Conservation (phyloP, 2,329 filamentous ascomycete genomes). For the Fonsecaea monophora region DNA sequence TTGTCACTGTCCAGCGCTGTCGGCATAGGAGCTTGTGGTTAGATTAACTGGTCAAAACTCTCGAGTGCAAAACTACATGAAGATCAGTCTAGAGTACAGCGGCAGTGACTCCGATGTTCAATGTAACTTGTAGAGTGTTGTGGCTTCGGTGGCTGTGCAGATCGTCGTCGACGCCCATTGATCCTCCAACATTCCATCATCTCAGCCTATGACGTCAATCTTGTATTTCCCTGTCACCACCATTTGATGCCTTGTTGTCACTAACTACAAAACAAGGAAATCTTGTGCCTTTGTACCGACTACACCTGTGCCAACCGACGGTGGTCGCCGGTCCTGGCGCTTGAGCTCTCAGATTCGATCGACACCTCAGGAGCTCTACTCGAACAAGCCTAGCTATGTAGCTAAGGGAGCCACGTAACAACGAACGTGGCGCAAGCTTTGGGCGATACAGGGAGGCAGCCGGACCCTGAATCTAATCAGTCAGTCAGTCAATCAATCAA, state of each 20-base stretch:
- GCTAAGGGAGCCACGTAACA: constrained; percentile 7
- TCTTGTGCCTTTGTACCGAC: background rate
- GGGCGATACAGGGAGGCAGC: background rate
- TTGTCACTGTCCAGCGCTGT: background rate
- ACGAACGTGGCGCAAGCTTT: constrained; percentile 18
- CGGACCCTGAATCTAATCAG: constrained; percentile 4
- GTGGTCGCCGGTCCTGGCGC: background rate
- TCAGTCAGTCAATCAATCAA: background rate
- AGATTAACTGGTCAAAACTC: background rate
- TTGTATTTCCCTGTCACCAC: background rate
- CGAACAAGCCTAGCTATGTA: no score
- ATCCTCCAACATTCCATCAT: background rate
- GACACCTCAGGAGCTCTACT: background rate
- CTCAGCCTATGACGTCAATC: constrained; percentile 13
- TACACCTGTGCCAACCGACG: background rate
- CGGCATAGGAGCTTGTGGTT: background rate
- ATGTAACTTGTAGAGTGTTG: background rate
- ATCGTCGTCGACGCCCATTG: background rate
- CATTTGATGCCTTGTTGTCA: no score
- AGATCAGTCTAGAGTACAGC: background rate
- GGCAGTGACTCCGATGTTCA: no score
- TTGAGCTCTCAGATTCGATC: background rate
- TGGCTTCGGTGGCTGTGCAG: constrained; percentile 14
- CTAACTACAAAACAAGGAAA: background rate
- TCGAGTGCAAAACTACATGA: background rate